These are phyloP conservation scores for Mortierella sp. DNA, from an alignment of 371 early-diverging fungal genomes.

Conservation along the genomic window DNA sequence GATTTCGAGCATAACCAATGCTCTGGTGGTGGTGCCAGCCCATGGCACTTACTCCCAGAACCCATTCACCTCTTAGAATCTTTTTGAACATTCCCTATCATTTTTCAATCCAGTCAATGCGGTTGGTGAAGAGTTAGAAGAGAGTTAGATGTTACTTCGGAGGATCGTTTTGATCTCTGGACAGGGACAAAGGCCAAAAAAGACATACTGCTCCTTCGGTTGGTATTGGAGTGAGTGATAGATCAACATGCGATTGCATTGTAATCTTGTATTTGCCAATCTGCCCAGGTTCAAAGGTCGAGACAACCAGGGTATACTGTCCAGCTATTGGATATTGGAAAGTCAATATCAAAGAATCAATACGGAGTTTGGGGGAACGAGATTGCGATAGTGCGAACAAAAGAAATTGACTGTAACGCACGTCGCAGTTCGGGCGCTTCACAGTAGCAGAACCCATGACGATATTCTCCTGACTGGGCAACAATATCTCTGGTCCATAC, in stretches of 20 bases:
- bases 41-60: constrained; percentile 70
- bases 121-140: no score
- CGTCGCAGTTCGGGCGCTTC: constrained; percentile 63
- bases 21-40: constrained; percentile 71
- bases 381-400: neutral
- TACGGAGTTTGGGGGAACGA: no score
- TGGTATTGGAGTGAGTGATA: constrained; percentile 69
- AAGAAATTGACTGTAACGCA: constrained; percentile 37
- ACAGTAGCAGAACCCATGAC: constrained; percentile 77
- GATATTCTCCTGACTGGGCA: constrained; percentile 77
- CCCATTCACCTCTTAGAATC: constrained; percentile 74
- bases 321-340: constrained; percentile 57
- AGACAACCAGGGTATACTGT: constrained; percentile 79
- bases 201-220: constrained; percentile 82
- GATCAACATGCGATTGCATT: constrained; percentile 60
- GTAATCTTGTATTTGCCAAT: constrained; percentile 76
- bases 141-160: neutral
- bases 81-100: constrained; percentile 77
- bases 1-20: constrained; percentile 67
- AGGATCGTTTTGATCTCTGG: constrained; percentile 25
- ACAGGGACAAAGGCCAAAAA: constrained; percentile 21
- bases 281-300: constrained; percentile 81
- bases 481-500: constrained; percentile 76
- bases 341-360: neutral
- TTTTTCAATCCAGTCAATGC: neutral